These are phyloP conservation scores for Dryadomyces quercus-mongolicae DNA, from an alignment of 2,329 filamentous ascomycete genomes.

Conservation along the genomic window DNA sequence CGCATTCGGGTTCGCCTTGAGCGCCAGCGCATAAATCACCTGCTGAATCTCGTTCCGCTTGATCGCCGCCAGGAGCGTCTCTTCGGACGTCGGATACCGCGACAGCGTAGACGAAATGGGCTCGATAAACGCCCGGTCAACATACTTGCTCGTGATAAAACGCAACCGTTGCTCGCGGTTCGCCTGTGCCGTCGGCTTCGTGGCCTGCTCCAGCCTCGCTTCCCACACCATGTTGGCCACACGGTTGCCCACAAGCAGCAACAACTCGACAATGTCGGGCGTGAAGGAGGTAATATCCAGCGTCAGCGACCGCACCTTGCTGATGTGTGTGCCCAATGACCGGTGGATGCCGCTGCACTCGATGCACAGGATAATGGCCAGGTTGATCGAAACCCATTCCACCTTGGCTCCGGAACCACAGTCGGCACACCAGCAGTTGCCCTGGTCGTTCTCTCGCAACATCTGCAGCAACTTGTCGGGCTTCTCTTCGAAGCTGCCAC, in stretches of 20 bases:
- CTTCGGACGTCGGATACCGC: conserved; percentile 67
- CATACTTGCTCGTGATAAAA: conserved; percentile 94
- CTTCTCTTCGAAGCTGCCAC: conserved; percentile 66
- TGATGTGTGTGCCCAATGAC: conserved; percentile 92
- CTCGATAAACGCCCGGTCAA: conserved; percentile 70
- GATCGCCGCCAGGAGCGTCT: conserved; percentile 80
- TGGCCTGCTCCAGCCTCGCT: conserved; percentile 59
- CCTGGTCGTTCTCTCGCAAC: conserved; percentile 80
- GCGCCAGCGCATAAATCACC: conserved; percentile 79
- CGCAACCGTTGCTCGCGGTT: conserved; percentile 82
- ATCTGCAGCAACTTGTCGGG: conserved; percentile 78
- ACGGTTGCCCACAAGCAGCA: conserved; percentile 83
- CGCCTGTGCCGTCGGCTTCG: conserved; percentile 66
- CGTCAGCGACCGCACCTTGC: conserved; percentile 89
- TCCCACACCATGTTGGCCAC: conserved; percentile 98
- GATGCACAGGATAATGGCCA: conserved; percentile 92
- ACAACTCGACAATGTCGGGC: conserved; percentile 87
- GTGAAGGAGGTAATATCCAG: conserved; percentile 95
- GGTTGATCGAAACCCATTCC: conserved; percentile 97
- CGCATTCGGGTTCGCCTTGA: conserved; percentile 77
- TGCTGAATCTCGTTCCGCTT: conserved; percentile 95
- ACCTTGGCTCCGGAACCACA: conserved; percentile 86
- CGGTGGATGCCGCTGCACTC: conserved; percentile 97
- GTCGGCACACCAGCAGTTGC: conserved; percentile 88
- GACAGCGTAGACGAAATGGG: conserved; percentile 64